Evolutionary conservation across 305 asterid genomes (phyloP), one percentile per base, ranked within the genome.

Genomic region (Stenogyne calaminthoides): DNA sequence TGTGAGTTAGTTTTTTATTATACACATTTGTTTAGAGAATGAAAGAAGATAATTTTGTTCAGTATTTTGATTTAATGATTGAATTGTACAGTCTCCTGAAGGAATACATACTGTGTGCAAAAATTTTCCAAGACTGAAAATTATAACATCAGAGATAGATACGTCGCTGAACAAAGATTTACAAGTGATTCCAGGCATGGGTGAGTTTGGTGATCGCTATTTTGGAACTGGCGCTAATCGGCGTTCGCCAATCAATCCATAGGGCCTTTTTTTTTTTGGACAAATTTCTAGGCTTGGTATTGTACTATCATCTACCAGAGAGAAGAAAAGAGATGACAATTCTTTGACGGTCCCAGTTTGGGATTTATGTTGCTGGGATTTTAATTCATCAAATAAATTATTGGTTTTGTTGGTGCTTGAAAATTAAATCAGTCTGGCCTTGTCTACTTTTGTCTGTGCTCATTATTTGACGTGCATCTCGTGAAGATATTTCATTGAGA

Each of bases 131-230:
- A 86, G 92, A 62, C 78, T 94, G 55, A 91, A 91, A 76, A 87
- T 94, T 6, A 95, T 94, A 27, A 94, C 99, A 69, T 91, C 98
- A 2, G 99, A 94, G 87, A 91, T 94, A 34, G 99, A 94, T 32
- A 75, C 68, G 18, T 64, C 84, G 0, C 88, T 94, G 29, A 90
- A 88, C 88, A 81, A 78, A 73, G 91, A 87, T 20, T 42, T 85
- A 58, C 80, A 60, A 3, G 99, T 94, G 68, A 85, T 90, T 66
- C 99, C 99, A 0, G 99, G 98, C 77, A 88, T 94, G 99, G 99
- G 99, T 27, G 95, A 89, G 78, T 94, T 94, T 9, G 97, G 96
- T 16, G 97, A 94, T 72, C 95, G 99, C 34, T 91, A 94, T 76
- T 94, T 94, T 47, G 99, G 99, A 65, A 94, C 97, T 15, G 90